A percentile compares a stretch with the other conserved stretches of the same genome.
phyloP scores from a whole-genome alignment of 176 grass and related monocot species.

The Hordeum vulgare region MorexV3_pseudomolecules_assembly NC_058521.1:589422052-589422551 shows the following conservation, averaged over 20 bases:
- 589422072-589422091: conserved; percentile 43
- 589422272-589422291: neutral
- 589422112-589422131: conserved; percentile 64
- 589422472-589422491: no score
- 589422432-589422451: neutral
- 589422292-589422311: neutral
- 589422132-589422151: conserved; percentile 46
- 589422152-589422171: conserved; percentile 61
- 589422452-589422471: neutral
- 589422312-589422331: neutral
- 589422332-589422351: neutral
- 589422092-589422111: conserved; percentile 57
- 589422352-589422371: neutral
- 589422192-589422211: neutral
- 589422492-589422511: no score
- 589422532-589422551: no score
- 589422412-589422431: neutral
- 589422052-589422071: conserved; percentile 7
- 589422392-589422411: neutral
- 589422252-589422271: neutral
- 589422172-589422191: conserved; percentile 46
- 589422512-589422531: no score
- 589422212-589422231: neutral
- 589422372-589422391: neutral
- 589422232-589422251: conserved; percentile 6